A percentile compares a stretch with the other conserved stretches of the same genome.
phyloP scores from a whole-genome alignment of 2,329 filamentous ascomycete genomes.

The Ophiostoma angusticollis region DNA sequence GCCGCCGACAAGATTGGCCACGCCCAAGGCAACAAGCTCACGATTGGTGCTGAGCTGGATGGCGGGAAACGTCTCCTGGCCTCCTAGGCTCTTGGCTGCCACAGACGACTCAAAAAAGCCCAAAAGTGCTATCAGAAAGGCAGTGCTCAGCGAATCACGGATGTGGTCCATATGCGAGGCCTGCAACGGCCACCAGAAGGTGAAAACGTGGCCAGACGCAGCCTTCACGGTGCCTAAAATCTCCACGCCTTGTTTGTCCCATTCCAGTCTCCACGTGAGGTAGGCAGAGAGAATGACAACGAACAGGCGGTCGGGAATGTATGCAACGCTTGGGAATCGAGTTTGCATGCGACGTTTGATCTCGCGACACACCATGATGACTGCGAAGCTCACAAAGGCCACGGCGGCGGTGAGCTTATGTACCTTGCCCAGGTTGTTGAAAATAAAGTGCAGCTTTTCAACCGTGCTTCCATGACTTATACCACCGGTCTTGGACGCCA shows the following conservation, averaged over 20 bases:
- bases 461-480: constrained; percentile 74
- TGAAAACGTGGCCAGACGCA: constrained; percentile 56
- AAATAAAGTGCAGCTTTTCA: constrained; percentile 72
- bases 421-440: constrained; percentile 49
- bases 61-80: constrained; percentile 55
- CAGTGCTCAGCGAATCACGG: constrained; percentile 74
- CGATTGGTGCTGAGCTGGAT: constrained; percentile 82
- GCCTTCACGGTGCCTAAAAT: constrained; percentile 74
- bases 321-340: constrained; percentile 67
- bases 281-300: constrained; percentile 79
- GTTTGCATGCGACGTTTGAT: constrained; percentile 71
- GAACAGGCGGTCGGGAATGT: constrained; percentile 80
- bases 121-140: constrained; percentile 83
- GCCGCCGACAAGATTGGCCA: constrained; percentile 81
- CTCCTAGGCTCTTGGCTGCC: constrained; percentile 78
- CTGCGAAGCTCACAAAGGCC: constrained; percentile 63
- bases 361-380: constrained; percentile 86
- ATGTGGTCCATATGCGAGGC: constrained; percentile 66
- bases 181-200: constrained; percentile 77
- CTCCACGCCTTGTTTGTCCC: constrained; percentile 68
- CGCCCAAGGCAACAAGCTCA: constrained; percentile 81
- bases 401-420: constrained; percentile 68
- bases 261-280: constrained; percentile 61
- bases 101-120: constrained; percentile 99
- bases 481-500: constrained; percentile 48